Evolutionary conservation across 2,329 filamentous ascomycete species (phyloP).

Genomic region (Calonectria honghensis): DNA sequence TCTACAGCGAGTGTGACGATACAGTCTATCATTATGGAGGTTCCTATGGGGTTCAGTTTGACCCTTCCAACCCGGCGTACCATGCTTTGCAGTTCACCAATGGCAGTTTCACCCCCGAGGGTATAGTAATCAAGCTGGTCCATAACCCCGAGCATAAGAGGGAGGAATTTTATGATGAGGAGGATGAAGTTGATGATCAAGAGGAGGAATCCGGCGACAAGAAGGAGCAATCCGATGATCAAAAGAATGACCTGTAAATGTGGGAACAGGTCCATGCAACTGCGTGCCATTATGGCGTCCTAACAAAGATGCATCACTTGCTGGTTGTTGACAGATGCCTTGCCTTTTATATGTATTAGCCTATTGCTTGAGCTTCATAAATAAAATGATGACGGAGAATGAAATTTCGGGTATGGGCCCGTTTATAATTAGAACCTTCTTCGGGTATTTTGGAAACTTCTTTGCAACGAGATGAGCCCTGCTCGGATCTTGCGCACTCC

Average conservation of each 20-base stretch:
- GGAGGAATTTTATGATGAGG: too few relatives aligned
- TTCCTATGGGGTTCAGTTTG: conserved; percentile 41
- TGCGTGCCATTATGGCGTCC: neutral
- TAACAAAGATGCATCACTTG: neutral
- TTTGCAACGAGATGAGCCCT: too few relatives aligned
- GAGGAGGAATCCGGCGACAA: too few relatives aligned
- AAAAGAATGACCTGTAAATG: neutral
- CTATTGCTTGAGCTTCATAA: neutral
- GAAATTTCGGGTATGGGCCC: neutral
- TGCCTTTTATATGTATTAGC: neutral
- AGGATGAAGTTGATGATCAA: too few relatives aligned
- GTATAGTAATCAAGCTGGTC: conserved; percentile 56
- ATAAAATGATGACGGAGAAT: neutral
- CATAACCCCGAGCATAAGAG: neutral
- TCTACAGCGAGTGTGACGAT: conserved; percentile 48
- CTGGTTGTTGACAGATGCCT: neutral
- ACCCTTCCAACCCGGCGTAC: conserved; percentile 43
- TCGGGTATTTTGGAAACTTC: too few relatives aligned
- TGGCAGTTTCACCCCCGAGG: conserved; percentile 46
- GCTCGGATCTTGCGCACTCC: too few relatives aligned
- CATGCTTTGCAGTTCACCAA: conserved; percentile 45
- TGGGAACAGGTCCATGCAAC: neutral
- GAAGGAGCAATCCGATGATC: neutral
- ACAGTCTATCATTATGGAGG: conserved; percentile 53
- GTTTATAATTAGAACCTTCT: too few relatives aligned